phyloP scores from a whole-genome alignment of 139 green algal genomes.

The Asterochloris sp. region DNA sequence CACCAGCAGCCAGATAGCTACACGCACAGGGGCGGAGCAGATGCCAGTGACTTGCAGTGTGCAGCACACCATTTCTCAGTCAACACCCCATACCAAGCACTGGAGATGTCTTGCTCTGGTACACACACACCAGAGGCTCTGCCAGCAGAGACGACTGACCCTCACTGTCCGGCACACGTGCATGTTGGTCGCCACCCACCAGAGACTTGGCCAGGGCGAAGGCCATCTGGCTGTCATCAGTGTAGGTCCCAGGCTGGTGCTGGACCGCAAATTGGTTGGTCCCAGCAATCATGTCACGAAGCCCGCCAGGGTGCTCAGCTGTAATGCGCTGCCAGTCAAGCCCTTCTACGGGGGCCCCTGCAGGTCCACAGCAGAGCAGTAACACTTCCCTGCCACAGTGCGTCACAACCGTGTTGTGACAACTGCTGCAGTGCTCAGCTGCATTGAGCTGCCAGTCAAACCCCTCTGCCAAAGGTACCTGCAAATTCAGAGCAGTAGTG shows the following conservation, averaged over 20 bases:
- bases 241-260: slow-evolving; percentile 19
- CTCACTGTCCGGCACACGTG: neutral
- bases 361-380: neutral
- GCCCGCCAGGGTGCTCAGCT: neutral
- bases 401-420: no score
- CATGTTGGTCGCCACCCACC: slow-evolving; percentile 9
- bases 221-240: slow-evolving; percentile 46
- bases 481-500: no score
- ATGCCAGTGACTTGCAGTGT: neutral
- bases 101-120: no score
- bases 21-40: neutral
- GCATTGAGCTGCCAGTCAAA: no score
- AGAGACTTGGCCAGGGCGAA: slow-evolving; percentile 31
- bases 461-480: no score
- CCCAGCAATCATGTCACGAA: neutral
- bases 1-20: neutral
- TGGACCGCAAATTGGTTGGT: no score
- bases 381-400: neutral
- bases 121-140: no score
- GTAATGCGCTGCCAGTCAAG: neutral
- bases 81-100: neutral
- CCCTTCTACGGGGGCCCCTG: slow-evolving; percentile 7
- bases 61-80: neutral
- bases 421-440: no score
- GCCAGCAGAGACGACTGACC: no score